Percentiles rank a stretch among this genome's conserved stretches.
Conservation (phyloP, 257 asterid species). For the Fraxinus pennsylvanica region DNA sequence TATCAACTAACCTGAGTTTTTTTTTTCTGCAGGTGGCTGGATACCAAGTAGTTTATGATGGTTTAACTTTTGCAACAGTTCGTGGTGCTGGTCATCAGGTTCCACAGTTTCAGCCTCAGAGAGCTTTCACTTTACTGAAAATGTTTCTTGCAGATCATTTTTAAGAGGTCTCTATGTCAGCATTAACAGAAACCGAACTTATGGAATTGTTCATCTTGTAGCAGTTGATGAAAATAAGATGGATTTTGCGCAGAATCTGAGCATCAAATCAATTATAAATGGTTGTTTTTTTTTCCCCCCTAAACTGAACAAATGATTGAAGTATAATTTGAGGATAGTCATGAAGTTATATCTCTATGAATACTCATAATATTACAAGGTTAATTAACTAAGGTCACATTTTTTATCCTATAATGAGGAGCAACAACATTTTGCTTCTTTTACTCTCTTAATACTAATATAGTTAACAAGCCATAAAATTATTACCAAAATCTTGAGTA, state of each 20-base stretch:
- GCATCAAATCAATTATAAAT: not conserved
- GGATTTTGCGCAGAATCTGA: not conserved
- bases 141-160: constrained; percentile 20
- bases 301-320: not conserved
- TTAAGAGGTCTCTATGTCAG: no score
- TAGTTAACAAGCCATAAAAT: no score
- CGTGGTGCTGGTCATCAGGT: constrained; percentile 46
- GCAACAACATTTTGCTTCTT: no score
- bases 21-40: constrained; percentile 35
- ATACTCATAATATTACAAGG: not conserved
- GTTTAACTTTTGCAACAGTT: constrained; percentile 41
- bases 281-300: no score
- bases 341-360: not conserved
- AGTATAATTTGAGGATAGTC: not conserved
- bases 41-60: constrained; percentile 36
- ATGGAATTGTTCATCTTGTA: not conserved
- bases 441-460: no score
- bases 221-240: not conserved
- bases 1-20: no score
- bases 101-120: constrained; percentile 41
- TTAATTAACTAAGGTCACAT: not conserved
- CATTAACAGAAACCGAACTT: not conserved
- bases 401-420: not conserved
- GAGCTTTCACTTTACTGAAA: constrained; percentile 34
- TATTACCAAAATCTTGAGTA: no score